Conservation (phyloP, 495 filamentous ascomycete species). For the Aspergillus heteromorphus region DNA sequence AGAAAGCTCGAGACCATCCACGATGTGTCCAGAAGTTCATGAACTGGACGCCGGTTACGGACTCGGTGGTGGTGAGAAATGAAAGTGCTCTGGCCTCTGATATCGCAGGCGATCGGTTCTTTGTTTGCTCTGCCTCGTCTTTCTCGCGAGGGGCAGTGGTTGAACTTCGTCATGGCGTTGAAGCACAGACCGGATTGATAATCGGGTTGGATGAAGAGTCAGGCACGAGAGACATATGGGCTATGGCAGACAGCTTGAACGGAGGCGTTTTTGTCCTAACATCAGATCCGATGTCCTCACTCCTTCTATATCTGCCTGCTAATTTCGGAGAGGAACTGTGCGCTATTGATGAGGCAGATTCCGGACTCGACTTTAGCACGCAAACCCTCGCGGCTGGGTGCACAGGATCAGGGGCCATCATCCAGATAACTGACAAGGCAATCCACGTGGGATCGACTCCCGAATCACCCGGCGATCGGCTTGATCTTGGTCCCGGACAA, state of each 20-base stretch:
- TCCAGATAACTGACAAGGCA: slow-evolving; percentile 54
- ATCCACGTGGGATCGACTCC: slow-evolving; percentile 33
- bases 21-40: slow-evolving; percentile 55
- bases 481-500: slow-evolving; percentile 16
- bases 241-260: slow-evolving; percentile 41
- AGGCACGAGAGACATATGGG: slow-evolving; percentile 41
- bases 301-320: slow-evolving; percentile 30
- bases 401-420: slow-evolving; percentile 30
- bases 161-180: slow-evolving; percentile 66
- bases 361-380: slow-evolving; percentile 44
- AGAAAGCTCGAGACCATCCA: slow-evolving; percentile 48
- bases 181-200: slow-evolving; percentile 57
- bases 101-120: slow-evolving; percentile 28
- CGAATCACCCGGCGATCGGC: slow-evolving; percentile 13
- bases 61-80: slow-evolving; percentile 52
- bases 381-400: slow-evolving; percentile 53
- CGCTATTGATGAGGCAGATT: slow-evolving; percentile 35
- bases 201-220: slow-evolving; percentile 40
- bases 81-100: slow-evolving; percentile 16
- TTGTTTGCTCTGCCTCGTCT: slow-evolving; percentile 37
- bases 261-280: slow-evolving; percentile 34
- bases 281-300: slow-evolving; percentile 36
- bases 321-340: slow-evolving; percentile 31
- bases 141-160: slow-evolving; percentile 54
- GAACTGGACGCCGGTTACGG: slow-evolving; percentile 80